Evolutionary conservation across 1,139 yeast genomes (phyloP), one percentile per base, ranked within the genome.

Genomic region (Protomyces lactucae-debilis): DNA sequence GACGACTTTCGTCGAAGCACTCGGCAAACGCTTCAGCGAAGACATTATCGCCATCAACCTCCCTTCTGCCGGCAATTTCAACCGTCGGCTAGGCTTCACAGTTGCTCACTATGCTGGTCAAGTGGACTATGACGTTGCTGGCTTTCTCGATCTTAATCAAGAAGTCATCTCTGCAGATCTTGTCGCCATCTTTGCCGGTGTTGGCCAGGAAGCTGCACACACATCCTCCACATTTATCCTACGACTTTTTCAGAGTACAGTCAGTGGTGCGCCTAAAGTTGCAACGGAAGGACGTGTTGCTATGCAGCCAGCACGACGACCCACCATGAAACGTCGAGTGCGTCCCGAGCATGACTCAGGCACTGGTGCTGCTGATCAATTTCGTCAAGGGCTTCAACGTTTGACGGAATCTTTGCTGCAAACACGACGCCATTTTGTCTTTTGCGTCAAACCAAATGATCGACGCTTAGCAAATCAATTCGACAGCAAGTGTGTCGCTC

Each of bases 391-490:
- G 0, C 69, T 77, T 10, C 79, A 77, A 55, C 69, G 69, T 46
- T 72, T 78, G 32, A 67, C 76, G 3, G 77, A 75, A 39, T 73
- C 78, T 1, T 74, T 77, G 67, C 77, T 76, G 18, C 74, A 71
- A 9, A 73, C 77, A 3, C 77, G 78, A 57, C 75, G 79, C 2
- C 77, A 77, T 68, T 78, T 77, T 68, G 76, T 77, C 35, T 70
- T 76, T 39, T 77, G 80, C 66, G 67, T 77, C 55, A 77, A 77
- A 67, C 80, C 80, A 5, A 77, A 77, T 65, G 80, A 77, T 61
- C 74, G 77, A 55, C 70, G 76, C 14, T 69, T 76, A 12, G 70
- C 76, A 1, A 72, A 74, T 8, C 75, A 77, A 16, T 72, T 78
- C 64, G 80, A 77, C 64, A 79, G 79, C 3, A 71, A 79, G 21